phyloP scores from a whole-genome alignment of 192 early-diverging fungal genomes.

The Haplosporangium gracile region DNA sequence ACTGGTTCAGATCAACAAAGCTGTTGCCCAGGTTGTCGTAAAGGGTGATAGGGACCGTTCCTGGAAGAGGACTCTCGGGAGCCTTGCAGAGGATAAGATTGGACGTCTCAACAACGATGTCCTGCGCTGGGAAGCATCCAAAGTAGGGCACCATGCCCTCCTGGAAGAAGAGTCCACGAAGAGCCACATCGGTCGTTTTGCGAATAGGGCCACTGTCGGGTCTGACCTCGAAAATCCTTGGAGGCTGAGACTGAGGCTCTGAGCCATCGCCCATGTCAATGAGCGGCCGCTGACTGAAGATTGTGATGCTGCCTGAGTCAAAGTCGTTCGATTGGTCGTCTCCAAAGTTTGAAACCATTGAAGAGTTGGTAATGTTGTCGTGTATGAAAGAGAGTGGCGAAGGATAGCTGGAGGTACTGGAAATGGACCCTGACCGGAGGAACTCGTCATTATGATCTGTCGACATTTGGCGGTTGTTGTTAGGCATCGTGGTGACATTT shows the following conservation, averaged over 20 bases:
- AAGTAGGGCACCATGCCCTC: slow-evolving; percentile 52
- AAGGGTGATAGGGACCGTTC: slow-evolving; percentile 40
- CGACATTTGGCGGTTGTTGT: neutral
- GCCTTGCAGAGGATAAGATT: slow-evolving; percentile 45
- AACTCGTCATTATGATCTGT: slow-evolving; percentile 7
- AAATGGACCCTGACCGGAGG: slow-evolving; percentile 29
- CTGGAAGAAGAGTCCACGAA: slow-evolving; percentile 37
- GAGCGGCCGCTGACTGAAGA: neutral
- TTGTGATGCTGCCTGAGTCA: slow-evolving; percentile 10
- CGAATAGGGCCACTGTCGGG: slow-evolving; percentile 44
- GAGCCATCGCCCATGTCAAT: neutral
- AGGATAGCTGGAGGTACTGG: slow-evolving; percentile 23
- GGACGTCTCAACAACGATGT: slow-evolving; percentile 35
- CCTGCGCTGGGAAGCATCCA: slow-evolving; percentile 41
- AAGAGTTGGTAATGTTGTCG: slow-evolving; percentile 7
- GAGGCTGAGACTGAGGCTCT: slow-evolving; percentile 12
- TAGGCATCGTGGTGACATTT: neutral
- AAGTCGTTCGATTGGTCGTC: slow-evolving; percentile 30
- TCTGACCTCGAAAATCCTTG: slow-evolving; percentile 31
- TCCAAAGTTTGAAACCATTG: slow-evolving; percentile 22
- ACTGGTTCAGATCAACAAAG: slow-evolving; percentile 41
- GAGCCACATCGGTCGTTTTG: slow-evolving; percentile 36
- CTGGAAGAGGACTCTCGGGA: slow-evolving; percentile 32
- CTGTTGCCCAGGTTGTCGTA: slow-evolving; percentile 27
- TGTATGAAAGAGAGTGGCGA: slow-evolving; percentile 38